Evolutionary conservation across 2,329 filamentous ascomycete species (phyloP), one percentile per base, ranked within the genome.

Genomic region (Stemphylium beticola): DNA sequence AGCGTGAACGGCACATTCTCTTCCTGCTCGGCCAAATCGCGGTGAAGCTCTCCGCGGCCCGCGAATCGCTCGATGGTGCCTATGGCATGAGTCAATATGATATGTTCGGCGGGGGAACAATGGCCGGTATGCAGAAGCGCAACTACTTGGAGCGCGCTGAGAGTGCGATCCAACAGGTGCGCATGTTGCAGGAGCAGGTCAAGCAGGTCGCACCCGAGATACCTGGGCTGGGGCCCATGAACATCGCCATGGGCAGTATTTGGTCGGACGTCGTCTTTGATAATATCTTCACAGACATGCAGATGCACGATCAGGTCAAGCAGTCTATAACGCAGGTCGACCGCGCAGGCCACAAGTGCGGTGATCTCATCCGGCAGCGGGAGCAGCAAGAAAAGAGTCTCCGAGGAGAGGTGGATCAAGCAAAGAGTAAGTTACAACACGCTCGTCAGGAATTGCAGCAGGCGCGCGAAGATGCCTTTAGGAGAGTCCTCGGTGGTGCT

Each of bases 251-350:
- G 36, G 79, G 80, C 0, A 76, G 69, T 49, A 73, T 83, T 12
- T 76, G 84, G 67, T 74, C 74, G 7, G 82, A 85, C 55, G 74
- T 85, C 2, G 74, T 84, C n/a, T 84, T 84, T 60, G 81, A 85
- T 61, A 84, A 83, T 44, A 78, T 83, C 53, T 82, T 82, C 61
- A 77, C 76, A 8, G 82, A 85, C 53, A 78, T 81, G 73, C 75
- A 76, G 2, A 83, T 84, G 66, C 81, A 82, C 56, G 75, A 82
- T 11, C 77, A 82, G 67, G 81, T 86, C 55, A 79, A 82, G 61
- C 65, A 74, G 14, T 79, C 77, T 3, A 71, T 74, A 36, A 49
- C 48, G 22, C 74, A 79, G 48, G 53, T 73, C 7, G 53, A 67
- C 12, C 45, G 44, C 1, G 71, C 64, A 18, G 51, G 58, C 2